phyloP scores from a whole-genome alignment of 129 eudicot species.

The Escallonia herrerae region DNA sequence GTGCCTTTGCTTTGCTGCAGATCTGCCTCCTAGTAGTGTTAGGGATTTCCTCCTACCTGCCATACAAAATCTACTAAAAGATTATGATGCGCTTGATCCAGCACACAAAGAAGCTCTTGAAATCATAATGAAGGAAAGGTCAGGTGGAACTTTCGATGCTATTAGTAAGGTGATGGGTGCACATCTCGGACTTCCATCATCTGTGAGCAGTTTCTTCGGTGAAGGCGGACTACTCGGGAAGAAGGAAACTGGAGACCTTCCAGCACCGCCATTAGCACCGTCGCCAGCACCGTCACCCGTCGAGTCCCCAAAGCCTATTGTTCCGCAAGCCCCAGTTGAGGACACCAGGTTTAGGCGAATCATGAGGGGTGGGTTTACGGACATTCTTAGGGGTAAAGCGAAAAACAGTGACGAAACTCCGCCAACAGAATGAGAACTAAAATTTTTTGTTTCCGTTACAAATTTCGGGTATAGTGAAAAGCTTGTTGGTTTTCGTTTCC shows the following conservation, averaged over 20 bases:
- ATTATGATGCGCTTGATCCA: constrained; percentile 86
- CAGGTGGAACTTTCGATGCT: constrained; percentile 79
- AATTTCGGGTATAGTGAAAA: not conserved
- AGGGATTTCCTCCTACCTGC: constrained; percentile 76
- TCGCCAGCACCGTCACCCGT: constrained; percentile 23
- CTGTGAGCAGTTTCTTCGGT: constrained; percentile 69
- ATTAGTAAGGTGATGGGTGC: constrained; percentile 93
- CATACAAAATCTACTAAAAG: constrained; percentile 73
- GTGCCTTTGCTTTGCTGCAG: constrained; percentile 30
- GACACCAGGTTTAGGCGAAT: constrained; percentile 86
- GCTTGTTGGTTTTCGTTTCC: not conserved
- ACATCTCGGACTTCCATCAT: constrained; percentile 76
- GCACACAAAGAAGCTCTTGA: constrained; percentile 97
- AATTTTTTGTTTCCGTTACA: not conserved
- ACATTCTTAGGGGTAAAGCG: constrained; percentile 77
- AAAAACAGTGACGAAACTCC: constrained; percentile 45
- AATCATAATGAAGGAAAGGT: constrained; percentile 74
- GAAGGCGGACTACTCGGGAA: constrained; percentile 85
- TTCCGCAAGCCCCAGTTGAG: constrained; percentile 30
- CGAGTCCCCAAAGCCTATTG: constrained; percentile 31
- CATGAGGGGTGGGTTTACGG: constrained; percentile 83
- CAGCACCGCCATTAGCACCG: constrained; percentile 10
- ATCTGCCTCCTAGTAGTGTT: constrained; percentile 65
- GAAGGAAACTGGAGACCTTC: constrained; percentile 50
- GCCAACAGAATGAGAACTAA: constrained; percentile 19